A percentile compares a stretch with the other conserved stretches of the same genome.
Evolutionary conservation across 2,329 filamentous ascomycete genomes (phyloP).

Genomic region (Botrytis galanthina): DNA sequence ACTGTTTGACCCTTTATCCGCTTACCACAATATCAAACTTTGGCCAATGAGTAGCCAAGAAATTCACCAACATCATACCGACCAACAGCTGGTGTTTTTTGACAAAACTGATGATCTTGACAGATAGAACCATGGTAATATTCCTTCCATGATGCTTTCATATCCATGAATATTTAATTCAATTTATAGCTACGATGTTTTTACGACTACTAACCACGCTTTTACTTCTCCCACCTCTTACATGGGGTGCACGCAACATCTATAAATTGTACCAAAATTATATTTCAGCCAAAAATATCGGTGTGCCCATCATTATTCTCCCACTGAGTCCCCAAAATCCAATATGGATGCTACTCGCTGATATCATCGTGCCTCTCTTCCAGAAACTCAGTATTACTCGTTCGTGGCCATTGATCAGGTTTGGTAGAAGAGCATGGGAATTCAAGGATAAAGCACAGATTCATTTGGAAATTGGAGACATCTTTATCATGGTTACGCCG

Average conservation of each 20-base stretch:
- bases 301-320: neutral
- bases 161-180: neutral
- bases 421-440: neutral
- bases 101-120: fast-evolving
- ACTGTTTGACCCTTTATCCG: fast-evolving
- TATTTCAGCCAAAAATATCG: neutral
- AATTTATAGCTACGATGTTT: neutral
- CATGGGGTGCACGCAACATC: neutral
- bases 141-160: neutral
- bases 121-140: neutral
- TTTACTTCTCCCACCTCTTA: neutral
- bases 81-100: neutral
- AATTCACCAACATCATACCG: neutral
- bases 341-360: neutral
- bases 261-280: neutral
- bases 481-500: neutral
- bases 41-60: neutral
- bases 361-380: neutral
- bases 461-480: neutral
- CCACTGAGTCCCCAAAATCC: neutral
- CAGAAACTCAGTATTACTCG: neutral
- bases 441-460: neutral
- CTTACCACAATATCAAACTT: neutral
- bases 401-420: neutral
- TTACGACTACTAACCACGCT: neutral